A percentile compares a stretch with the other conserved stretches of the same genome.
Conservation (phyloP, 805 yeast genomes). For the Metschnikowia lachancei region DNA sequence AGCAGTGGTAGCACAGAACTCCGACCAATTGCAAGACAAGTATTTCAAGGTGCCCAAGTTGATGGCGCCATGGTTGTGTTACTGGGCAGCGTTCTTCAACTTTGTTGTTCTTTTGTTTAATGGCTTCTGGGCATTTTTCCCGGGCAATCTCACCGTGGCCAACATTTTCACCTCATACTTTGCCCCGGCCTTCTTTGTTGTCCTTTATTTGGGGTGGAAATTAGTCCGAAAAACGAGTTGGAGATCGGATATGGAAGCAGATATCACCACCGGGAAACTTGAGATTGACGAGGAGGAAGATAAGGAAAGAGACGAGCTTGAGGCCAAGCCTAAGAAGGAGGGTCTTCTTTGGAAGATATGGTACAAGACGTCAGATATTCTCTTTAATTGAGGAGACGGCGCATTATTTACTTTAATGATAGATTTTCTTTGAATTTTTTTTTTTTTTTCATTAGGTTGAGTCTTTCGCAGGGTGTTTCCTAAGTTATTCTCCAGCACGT, state of each 20-base stretch:
- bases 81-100: slow-evolving; percentile 23
- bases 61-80: slow-evolving; percentile 15
- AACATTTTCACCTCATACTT: slow-evolving; percentile 38
- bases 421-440: too few relatives aligned
- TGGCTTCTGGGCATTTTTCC: slow-evolving; percentile 44
- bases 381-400: slow-evolving; percentile 19
- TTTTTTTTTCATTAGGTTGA: too few relatives aligned
- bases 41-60: slow-evolving; percentile 18
- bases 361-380: slow-evolving; percentile 22
- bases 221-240: slow-evolving; percentile 47
- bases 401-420: too few relatives aligned
- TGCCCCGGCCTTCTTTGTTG: slow-evolving; percentile 46
- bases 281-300: slow-evolving; percentile 62
- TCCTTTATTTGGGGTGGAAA: slow-evolving; percentile 52
- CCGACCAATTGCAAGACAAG: slow-evolving; percentile 26
- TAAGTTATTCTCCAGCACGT: too few relatives aligned
- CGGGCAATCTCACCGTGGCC: slow-evolving; percentile 33
- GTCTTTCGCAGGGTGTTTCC: too few relatives aligned
- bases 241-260: slow-evolving; percentile 48
- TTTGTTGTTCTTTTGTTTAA: slow-evolving; percentile 32
- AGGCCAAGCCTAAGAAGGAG: slow-evolving; percentile 20
- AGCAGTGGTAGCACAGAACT: slow-evolving; percentile 34
- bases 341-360: slow-evolving; percentile 25
- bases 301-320: slow-evolving; percentile 24
- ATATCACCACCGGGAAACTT: slow-evolving; percentile 50